Evolutionary conservation across 106 monocot genomes (phyloP).

Genomic region (Dendrobium nobile): DNA sequence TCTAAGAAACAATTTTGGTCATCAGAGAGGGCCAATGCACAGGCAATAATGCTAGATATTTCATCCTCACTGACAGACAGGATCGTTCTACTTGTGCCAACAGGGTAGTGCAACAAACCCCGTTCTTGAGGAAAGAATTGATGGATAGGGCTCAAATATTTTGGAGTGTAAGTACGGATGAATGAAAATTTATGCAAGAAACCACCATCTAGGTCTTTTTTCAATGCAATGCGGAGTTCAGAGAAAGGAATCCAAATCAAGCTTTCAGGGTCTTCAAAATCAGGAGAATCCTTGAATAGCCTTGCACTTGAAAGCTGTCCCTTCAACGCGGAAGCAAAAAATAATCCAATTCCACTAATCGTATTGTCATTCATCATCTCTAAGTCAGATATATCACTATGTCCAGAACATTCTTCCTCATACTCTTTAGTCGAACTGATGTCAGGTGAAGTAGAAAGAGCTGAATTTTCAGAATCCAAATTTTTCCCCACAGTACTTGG

Average conservation of each 20-base stretch:
- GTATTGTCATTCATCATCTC: constrained; percentile 11
- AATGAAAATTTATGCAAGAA: constrained; percentile 51
- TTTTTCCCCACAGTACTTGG: background rate
- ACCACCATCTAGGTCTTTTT: constrained; percentile 46
- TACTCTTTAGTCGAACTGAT: background rate
- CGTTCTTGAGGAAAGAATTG: constrained; percentile 21
- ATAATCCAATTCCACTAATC: constrained; percentile 1
- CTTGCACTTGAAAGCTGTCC: background rate
- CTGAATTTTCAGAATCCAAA: too few species aligned
- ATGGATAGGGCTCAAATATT: constrained; percentile 34
- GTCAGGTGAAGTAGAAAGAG: background rate
- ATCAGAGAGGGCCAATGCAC: constrained; percentile 34
- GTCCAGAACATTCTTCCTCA: background rate
- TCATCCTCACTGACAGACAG: constrained; percentile 62
- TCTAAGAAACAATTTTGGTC: constrained; percentile 12
- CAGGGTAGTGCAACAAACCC: constrained; percentile 36
- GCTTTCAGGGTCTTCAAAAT: constrained; percentile 19
- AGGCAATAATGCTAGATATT: constrained; percentile 77
- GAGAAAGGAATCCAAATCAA: constrained; percentile 69
- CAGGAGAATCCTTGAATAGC: constrained; percentile 15
- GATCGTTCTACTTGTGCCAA: constrained; percentile 31
- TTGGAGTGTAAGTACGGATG: constrained; percentile 39
- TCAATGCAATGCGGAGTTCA: constrained; percentile 36
- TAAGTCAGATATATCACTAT: background rate
- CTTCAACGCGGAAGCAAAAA: background rate